Base-by-base conservation (phyloP, 805 yeast genomes). In the Monosporozyma siamensis region DNA sequence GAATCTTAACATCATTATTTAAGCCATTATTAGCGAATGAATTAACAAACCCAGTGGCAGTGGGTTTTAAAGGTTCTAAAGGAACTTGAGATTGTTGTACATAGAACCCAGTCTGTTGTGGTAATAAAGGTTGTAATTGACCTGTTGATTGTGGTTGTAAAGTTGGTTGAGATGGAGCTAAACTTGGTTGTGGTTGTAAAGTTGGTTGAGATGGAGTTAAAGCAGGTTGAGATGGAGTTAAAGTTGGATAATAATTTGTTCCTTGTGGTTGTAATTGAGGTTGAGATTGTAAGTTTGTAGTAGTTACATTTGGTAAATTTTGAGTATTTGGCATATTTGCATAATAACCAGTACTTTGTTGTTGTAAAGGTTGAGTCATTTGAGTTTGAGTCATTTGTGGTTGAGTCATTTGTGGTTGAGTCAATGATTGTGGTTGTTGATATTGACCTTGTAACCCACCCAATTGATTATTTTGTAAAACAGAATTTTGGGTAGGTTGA, bases 1-100 rank as follows among this genome's bases (percentile, higher is more conserved):
- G 92, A 48, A 83, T 78, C 55, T 78, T 79, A 48, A 84, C 53
- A 14, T 71, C 78, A 31, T 64, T 70, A 56, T 80, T 78, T 52
- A 76, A 77, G 15, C 68, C 66, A 31, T 66, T 69, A 29, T 60
- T 56, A 6, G 72, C 68, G 24, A 68, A 65, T 4, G 67, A 55
- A 39, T 62, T 59, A 29, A 58, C 66, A 48, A 72, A 71, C 3
- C 77, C 78, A 2, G 77, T 72, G 4, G 71, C 71, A 42, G 70
- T 75, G 22, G 67, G 62, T 52, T 59, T 55, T 44, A 61, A 47
- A 44, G 67, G 59, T 50, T 61, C 60, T 18, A 60, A 37, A 10
- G 58, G 55, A 9, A 45, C 41, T 36, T 54, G 59, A 39, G 60
- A 64, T 14, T 56, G 57, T 39, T 55, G 66, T 14, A 68, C 60